Conservation (phyloP, 768 basidiomycete genomes). For the Leccinum variicolor region DNA sequence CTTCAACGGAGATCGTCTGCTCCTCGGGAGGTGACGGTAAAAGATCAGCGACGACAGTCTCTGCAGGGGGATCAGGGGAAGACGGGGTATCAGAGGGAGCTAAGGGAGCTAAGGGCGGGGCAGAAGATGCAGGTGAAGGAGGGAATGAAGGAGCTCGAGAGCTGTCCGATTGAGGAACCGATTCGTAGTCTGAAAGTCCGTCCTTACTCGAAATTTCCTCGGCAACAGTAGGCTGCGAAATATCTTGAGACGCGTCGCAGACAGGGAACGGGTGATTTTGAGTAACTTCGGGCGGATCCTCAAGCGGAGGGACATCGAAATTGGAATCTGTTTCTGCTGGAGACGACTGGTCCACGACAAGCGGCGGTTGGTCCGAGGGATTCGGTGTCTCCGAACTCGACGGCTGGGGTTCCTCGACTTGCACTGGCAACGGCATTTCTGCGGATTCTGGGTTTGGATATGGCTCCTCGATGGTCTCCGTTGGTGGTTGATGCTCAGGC, state of each 20-base stretch:
- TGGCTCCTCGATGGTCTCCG: not conserved
- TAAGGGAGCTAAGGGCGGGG: not conserved
- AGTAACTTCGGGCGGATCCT: not conserved
- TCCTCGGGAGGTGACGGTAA: not conserved
- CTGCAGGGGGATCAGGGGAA: not conserved
- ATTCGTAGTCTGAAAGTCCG: constrained; percentile 12
- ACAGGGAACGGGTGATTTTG: not conserved
- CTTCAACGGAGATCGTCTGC: not conserved
- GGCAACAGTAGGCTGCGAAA: not conserved
- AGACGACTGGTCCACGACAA: not conserved
- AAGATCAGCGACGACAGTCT: not conserved
- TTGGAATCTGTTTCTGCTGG: not conserved
- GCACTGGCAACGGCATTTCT: not conserved
- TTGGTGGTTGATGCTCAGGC: constrained; percentile 8
- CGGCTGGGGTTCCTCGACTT: constrained; percentile 2
- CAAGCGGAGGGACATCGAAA: not conserved
- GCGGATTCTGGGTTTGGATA: not conserved
- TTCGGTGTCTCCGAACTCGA: not conserved
- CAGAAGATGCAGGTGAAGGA: not conserved
- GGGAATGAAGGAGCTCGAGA: constrained; percentile 7
- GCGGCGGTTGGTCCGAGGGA: not conserved
- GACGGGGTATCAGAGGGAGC: not conserved
- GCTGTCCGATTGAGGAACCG: constrained; percentile 12
- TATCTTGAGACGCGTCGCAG: constrained; percentile 2
- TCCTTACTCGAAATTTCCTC: constrained; percentile 4